A percentile compares a stretch with the other conserved stretches of the same genome.
phyloP scores from a whole-genome alignment of 2,329 filamentous ascomycete genomes.

The Waltergamsia citrina region DNA sequence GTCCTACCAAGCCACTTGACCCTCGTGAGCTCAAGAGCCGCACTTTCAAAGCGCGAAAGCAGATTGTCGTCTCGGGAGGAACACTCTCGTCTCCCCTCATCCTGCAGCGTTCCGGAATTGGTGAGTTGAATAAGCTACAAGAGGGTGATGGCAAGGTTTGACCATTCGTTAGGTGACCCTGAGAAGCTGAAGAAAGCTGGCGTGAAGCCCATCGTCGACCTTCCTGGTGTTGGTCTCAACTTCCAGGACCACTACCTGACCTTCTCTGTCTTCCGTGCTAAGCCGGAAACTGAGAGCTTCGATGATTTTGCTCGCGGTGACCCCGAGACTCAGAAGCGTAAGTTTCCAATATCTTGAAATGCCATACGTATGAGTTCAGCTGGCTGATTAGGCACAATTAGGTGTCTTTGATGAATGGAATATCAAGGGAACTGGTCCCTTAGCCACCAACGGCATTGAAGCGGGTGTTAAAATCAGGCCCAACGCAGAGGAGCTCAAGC shows the following conservation, averaged over 20 bases:
- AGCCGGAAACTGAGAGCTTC: slow-evolving; percentile 68
- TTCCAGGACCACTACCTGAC: slow-evolving; percentile 71
- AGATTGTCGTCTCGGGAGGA: slow-evolving; percentile 64
- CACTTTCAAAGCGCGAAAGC: slow-evolving; percentile 60
- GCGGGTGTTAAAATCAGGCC: slow-evolving; percentile 72
- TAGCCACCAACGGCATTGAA: slow-evolving; percentile 72
- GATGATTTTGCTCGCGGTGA: slow-evolving; percentile 72
- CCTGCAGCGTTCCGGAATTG: slow-evolving; percentile 65
- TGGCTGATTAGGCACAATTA: slow-evolving; percentile 9
- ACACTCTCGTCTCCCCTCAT: slow-evolving; percentile 67
- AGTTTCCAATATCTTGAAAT: slow-evolving; percentile 7
- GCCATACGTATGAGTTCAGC: not conserved
- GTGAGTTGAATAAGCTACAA: not conserved
- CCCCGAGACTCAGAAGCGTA: slow-evolving; percentile 59
- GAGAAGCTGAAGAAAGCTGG: slow-evolving; percentile 60
- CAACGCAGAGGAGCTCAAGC: slow-evolving; percentile 54
- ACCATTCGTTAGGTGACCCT: slow-evolving; percentile 40
- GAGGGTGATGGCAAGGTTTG: not conserved
- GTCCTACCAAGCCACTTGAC: slow-evolving; percentile 55
- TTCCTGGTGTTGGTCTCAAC: slow-evolving; percentile 66
- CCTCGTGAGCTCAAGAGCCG: slow-evolving; percentile 39
- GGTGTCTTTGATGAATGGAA: slow-evolving; percentile 70
- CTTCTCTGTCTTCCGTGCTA: slow-evolving; percentile 62
- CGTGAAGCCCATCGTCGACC: slow-evolving; percentile 59
- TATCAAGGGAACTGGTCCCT: slow-evolving; percentile 65